Evolutionary conservation across 352 stramenopile genomes (phyloP).

Genomic region (Phytopythium delawarense): DNA sequence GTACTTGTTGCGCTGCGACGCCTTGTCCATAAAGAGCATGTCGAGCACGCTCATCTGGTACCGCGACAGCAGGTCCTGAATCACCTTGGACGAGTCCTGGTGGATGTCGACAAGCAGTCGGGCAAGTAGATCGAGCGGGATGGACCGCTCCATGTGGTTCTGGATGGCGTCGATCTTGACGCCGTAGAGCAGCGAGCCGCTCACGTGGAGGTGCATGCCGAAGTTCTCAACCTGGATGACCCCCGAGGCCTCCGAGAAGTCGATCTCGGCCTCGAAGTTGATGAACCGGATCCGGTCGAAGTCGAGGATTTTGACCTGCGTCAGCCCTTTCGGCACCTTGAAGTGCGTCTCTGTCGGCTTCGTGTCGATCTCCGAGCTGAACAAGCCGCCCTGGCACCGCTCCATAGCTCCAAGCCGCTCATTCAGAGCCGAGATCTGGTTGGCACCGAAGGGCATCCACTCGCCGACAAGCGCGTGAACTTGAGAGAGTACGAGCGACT

Average conservation of each 20-base stretch:
- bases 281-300: slow-evolving; percentile 96
- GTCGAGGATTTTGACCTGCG: slow-evolving; percentile 92
- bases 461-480: slow-evolving; percentile 95
- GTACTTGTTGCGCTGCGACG: slow-evolving; percentile 92
- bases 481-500: slow-evolving; percentile 95
- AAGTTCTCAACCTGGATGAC: slow-evolving; percentile 96
- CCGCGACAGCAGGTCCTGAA: slow-evolving; percentile 91
- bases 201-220: slow-evolving; percentile 76
- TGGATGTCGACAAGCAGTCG: slow-evolving; percentile 94
- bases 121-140: slow-evolving; percentile 93
- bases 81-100: slow-evolving; percentile 90
- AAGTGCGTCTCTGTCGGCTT: slow-evolving; percentile 75
- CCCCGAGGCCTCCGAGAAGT: slow-evolving; percentile 91
- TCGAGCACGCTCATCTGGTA: slow-evolving; percentile 93
- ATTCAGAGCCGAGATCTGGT: slow-evolving; percentile 95
- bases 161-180: slow-evolving; percentile 92
- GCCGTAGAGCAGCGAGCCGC: slow-evolving; percentile 67
- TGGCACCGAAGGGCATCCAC: slow-evolving; percentile 95
- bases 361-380: slow-evolving; percentile 91
- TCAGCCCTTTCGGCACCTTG: slow-evolving; percentile 87
- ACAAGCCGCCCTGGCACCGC: slow-evolving; percentile 92
- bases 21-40: slow-evolving; percentile 92
- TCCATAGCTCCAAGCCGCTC: slow-evolving; percentile 93
- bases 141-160: slow-evolving; percentile 94
- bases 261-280: slow-evolving; percentile 97